Evolutionary conservation across 2,329 filamentous ascomycete species (phyloP).

Genomic region (Cercospora beticola): DNA sequence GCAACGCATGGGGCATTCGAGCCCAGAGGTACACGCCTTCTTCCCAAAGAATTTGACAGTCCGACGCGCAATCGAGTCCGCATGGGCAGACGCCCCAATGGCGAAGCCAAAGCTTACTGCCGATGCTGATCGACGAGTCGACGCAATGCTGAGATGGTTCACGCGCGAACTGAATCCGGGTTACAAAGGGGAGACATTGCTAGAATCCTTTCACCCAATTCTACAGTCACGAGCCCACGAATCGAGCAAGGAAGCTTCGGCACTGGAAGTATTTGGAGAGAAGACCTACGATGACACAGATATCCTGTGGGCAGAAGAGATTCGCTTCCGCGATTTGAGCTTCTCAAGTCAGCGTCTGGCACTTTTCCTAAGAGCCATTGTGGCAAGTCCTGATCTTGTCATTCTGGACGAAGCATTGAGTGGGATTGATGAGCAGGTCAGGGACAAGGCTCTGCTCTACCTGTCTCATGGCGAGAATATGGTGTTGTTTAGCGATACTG

Average conservation of each 20-base stretch:
- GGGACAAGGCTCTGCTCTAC: constrained; percentile 86
- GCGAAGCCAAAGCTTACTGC: constrained; percentile 64
- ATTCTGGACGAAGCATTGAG: constrained; percentile 54
- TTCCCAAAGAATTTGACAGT: constrained; percentile 78
- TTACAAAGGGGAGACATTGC: constrained; percentile 15
- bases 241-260: not conserved
- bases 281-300: constrained; percentile 31
- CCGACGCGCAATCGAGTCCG: constrained; percentile 74
- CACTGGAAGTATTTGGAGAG: constrained; percentile 16
- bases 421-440: constrained; percentile 56
- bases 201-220: constrained; percentile 14
- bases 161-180: constrained; percentile 69
- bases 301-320: constrained; percentile 64
- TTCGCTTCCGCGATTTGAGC: constrained; percentile 69
- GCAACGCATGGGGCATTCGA: constrained; percentile 84
- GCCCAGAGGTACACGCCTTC: constrained; percentile 89
- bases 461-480: constrained; percentile 54
- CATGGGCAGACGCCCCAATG: constrained; percentile 86
- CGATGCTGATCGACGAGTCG: constrained; percentile 60
- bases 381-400: constrained; percentile 49
- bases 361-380: constrained; percentile 65
- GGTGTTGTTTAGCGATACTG: not conserved
- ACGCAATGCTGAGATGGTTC: constrained; percentile 74
- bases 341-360: constrained; percentile 83
- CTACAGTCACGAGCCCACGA: not conserved